Conservation (phyloP, 768 basidiomycete genomes). For the Punctularia strigosozonata region DNA sequence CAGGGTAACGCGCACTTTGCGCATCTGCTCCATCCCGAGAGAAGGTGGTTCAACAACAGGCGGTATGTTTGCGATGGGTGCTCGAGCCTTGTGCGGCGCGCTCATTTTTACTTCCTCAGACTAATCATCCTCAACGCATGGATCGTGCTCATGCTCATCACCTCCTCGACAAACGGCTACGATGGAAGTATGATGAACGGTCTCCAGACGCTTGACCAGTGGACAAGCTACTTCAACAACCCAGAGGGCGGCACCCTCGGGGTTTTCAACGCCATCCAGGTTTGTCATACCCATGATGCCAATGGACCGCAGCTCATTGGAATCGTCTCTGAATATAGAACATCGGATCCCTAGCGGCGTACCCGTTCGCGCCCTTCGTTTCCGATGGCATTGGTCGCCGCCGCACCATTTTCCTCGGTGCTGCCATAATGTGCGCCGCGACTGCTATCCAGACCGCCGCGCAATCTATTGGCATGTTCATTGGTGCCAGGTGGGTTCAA, state of each 20-base stretch:
- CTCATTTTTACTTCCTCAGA: slow-evolving; percentile 18
- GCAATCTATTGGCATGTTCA: slow-evolving; percentile 68
- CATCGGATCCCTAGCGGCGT: slow-evolving; percentile 56
- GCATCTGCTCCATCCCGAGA: slow-evolving; percentile 50
- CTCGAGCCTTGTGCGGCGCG: neutral
- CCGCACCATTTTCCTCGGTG: slow-evolving; percentile 53
- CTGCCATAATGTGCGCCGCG: slow-evolving; percentile 57
- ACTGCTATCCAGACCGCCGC: slow-evolving; percentile 60
- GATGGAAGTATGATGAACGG: slow-evolving; percentile 78
- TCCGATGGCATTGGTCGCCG: slow-evolving; percentile 67
- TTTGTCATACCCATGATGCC: slow-evolving; percentile 11
- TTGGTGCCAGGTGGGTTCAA: slow-evolving; percentile 53
- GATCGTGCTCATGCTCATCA: slow-evolving; percentile 66
- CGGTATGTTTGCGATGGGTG: slow-evolving; percentile 28
- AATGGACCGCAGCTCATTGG: neutral
- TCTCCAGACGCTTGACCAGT: slow-evolving; percentile 55
- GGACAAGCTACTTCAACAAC: slow-evolving; percentile 47
- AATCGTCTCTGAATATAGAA: slow-evolving; percentile 33
- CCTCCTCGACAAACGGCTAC: slow-evolving; percentile 66
- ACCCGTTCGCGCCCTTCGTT: slow-evolving; percentile 60
- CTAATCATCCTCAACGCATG: slow-evolving; percentile 54
- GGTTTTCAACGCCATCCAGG: slow-evolving; percentile 67
- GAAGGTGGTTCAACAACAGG: slow-evolving; percentile 71
- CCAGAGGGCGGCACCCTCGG: slow-evolving; percentile 51
- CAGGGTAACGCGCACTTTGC: slow-evolving; percentile 24